Percentiles rank a stretch among this genome's conserved stretches.
Evolutionary conservation across 306 rosid genomes (phyloP).

Genomic region (Pterocarpus macrocarpus): DNA sequence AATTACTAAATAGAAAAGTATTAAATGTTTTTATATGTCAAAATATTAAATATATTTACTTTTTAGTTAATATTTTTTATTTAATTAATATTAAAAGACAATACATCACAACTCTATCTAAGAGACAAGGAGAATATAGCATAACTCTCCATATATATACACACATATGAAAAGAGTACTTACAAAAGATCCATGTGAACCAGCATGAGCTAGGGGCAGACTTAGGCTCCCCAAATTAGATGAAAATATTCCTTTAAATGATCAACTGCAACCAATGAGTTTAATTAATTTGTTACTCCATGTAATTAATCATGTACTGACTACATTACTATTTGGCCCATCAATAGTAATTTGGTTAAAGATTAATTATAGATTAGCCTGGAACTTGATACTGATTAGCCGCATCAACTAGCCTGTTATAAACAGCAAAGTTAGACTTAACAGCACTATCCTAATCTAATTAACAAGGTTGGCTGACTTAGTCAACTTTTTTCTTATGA

Average conservation of each 20-base stretch:
- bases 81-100: not conserved
- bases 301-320: no score
- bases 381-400: not conserved
- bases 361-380: not conserved
- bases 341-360: conserved; percentile 2
- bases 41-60: not conserved
- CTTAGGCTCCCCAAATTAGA: not conserved
- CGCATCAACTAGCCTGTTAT: not conserved
- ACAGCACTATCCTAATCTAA: not conserved
- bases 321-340: not conserved
- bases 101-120: no score
- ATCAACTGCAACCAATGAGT: conserved; percentile 8
- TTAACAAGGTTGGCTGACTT: not conserved
- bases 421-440: not conserved
- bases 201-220: not conserved
- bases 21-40: not conserved
- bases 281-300: not conserved
- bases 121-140: not conserved
- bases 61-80: not conserved
- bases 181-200: not conserved
- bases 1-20: not conserved
- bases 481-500: not conserved
- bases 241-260: not conserved
- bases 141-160: not conserved
- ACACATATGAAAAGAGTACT: not conserved